Evolutionary conservation across 2,329 filamentous ascomycete genomes (phyloP).

Genomic region (Clonostachys solani): DNA sequence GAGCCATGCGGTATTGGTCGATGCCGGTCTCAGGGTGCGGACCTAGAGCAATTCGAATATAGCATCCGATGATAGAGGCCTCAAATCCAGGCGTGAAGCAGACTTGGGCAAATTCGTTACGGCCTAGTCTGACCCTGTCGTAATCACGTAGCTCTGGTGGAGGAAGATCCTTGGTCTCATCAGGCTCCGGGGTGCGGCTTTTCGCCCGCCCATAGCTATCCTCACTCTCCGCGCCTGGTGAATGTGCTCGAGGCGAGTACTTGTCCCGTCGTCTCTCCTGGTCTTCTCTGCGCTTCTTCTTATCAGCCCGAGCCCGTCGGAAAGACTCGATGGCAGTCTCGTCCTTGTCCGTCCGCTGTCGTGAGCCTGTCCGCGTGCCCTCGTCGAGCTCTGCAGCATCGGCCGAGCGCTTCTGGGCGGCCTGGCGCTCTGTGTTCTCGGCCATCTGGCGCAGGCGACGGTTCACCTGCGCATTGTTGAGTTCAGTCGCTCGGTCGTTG

Average conservation of each 20-base stretch:
- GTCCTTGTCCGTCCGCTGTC: constrained; percentile 54
- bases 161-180: constrained; percentile 64
- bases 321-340: constrained; percentile 68
- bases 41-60: constrained; percentile 79
- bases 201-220: constrained; percentile 59
- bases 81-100: constrained; percentile 94
- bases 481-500: constrained; percentile 79
- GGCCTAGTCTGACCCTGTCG: constrained; percentile 77
- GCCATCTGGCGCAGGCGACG: constrained; percentile 76
- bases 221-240: constrained; percentile 57
- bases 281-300: constrained; percentile 45
- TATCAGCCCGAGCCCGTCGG: constrained; percentile 58
- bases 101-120: constrained; percentile 82
- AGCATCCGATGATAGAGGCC: constrained; percentile 75
- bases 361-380: constrained; percentile 64
- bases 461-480: constrained; percentile 79
- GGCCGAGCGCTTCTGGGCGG: constrained; percentile 71
- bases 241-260: constrained; percentile 25
- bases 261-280: constrained; percentile 55
- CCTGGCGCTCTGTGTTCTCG: constrained; percentile 55
- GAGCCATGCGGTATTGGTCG: constrained; percentile 81
- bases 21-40: constrained; percentile 67
- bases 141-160: constrained; percentile 76
- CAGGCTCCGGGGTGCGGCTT: constrained; percentile 54
- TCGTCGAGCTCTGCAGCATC: constrained; percentile 77